A percentile compares a stretch with the other conserved stretches of the same genome.
Conservation (phyloP, 1,284 basidiomycete genomes). For the Ustilago esculenta region DNA sequence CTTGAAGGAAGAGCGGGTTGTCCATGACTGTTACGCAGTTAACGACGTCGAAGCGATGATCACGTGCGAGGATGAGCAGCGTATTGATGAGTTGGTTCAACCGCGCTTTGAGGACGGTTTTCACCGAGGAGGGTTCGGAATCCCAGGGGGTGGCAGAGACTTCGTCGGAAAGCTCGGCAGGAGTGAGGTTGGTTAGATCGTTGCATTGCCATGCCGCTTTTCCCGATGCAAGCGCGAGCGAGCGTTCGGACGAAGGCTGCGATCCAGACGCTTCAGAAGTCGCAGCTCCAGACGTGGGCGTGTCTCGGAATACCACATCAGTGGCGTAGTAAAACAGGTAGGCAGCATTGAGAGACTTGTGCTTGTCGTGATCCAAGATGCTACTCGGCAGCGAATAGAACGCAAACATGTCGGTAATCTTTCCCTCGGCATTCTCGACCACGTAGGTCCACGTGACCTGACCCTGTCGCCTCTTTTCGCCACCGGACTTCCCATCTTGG, state of each 20-base stretch:
- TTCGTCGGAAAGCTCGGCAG: constrained; percentile 56
- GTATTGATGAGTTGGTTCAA: constrained; percentile 80
- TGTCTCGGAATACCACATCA: constrained; percentile 45
- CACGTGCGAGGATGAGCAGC: constrained; percentile 80
- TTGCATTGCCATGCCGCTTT: constrained; percentile 48
- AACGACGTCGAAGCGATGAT: constrained; percentile 89
- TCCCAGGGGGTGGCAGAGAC: constrained; percentile 42
- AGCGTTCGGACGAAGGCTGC: constrained; percentile 24
- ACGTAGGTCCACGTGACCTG: constrained; percentile 98
- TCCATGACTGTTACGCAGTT: constrained; percentile 96
- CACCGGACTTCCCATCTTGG: constrained; percentile 58
- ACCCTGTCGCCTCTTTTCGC: constrained; percentile 50
- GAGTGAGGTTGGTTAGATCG: constrained; percentile 42
- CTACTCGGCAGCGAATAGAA: constrained; percentile 97
- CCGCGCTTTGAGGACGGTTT: constrained; percentile 75
- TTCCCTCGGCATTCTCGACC: constrained; percentile 85
- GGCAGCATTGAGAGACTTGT: constrained; percentile 78
- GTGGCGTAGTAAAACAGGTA: constrained; percentile 89
- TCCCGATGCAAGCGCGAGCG: constrained; percentile 16
- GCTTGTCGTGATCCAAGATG: constrained; percentile 74
- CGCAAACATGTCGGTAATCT: constrained; percentile 93
- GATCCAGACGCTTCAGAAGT: constrained; percentile 3
- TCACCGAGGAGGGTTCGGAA: constrained; percentile 72
- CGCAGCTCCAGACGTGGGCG: not conserved
- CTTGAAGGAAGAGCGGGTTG: constrained; percentile 82